phyloP scores from a whole-genome alignment of 1,139 yeast species.

The Blastobotrys proliferans region DNA sequence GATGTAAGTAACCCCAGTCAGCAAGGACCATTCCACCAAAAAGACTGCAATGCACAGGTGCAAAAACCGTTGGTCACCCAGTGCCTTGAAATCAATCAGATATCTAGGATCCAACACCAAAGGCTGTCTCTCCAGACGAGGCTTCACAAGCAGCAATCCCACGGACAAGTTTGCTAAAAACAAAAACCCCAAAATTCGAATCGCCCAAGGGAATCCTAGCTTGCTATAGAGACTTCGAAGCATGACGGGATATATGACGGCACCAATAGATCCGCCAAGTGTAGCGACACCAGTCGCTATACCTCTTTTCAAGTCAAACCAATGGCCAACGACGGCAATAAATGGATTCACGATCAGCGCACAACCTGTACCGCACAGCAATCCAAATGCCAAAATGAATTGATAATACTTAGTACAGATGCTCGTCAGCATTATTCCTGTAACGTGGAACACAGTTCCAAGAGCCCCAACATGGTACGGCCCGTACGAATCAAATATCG shows the following conservation, averaged over 20 bases:
- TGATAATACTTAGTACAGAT: slow-evolving; percentile 52
- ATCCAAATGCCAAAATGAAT: slow-evolving; percentile 54
- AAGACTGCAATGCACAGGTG: slow-evolving; percentile 43
- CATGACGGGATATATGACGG: slow-evolving; percentile 58
- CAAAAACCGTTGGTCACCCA: slow-evolving; percentile 40
- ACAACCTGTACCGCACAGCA: slow-evolving; percentile 55
- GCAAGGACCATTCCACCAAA: slow-evolving; percentile 52
- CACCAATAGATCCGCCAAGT: slow-evolving; percentile 68
- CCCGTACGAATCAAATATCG: slow-evolving; percentile 59
- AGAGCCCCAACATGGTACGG: slow-evolving; percentile 45
- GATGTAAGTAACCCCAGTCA: slow-evolving; percentile 50
- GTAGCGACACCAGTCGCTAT: slow-evolving; percentile 59
- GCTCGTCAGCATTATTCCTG: slow-evolving; percentile 56
- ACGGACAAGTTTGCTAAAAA: slow-evolving; percentile 34
- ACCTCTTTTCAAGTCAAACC: slow-evolving; percentile 57
- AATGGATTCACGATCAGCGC: slow-evolving; percentile 57
- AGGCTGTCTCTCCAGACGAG: slow-evolving; percentile 33
- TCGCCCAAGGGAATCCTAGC: slow-evolving; percentile 57
- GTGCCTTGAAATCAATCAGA: slow-evolving; percentile 32
- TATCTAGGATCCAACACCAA: slow-evolving; percentile 3
- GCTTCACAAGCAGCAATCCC: slow-evolving; percentile 34
- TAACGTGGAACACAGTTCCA: slow-evolving; percentile 45
- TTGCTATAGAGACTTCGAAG: slow-evolving; percentile 47
- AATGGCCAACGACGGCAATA: slow-evolving; percentile 58
- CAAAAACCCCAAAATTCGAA: slow-evolving; percentile 51